These are phyloP conservation scores for Crithidia brevicula DNA, from an alignment of 208 protist species.

Conservation along the genomic window DNA sequence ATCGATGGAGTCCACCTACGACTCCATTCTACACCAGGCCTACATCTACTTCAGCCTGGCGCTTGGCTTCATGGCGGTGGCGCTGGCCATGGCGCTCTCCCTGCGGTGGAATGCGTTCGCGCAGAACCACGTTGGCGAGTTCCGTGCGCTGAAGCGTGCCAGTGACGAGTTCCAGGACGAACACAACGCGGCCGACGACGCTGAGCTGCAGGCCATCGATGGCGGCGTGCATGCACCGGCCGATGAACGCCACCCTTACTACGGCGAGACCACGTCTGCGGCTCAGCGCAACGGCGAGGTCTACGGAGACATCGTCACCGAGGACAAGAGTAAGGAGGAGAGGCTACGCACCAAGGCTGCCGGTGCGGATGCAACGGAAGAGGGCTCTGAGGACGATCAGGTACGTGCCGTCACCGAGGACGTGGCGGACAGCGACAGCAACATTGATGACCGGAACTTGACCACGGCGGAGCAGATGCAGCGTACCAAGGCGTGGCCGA, in stretches of 20 bases:
- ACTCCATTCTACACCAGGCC: slow-evolving; percentile 43
- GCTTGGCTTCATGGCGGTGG: slow-evolving; percentile 58
- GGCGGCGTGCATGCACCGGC: neutral
- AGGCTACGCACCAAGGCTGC: slow-evolving; percentile 26
- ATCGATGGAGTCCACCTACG: slow-evolving; percentile 57
- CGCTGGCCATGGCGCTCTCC: slow-evolving; percentile 54
- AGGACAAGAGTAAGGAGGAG: slow-evolving; percentile 26
- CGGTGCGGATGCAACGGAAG: slow-evolving; percentile 8
- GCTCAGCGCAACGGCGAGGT: slow-evolving; percentile 13
- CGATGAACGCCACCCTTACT: slow-evolving; percentile 19
- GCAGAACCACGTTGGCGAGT: slow-evolving; percentile 76
- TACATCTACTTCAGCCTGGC: slow-evolving; percentile 86
- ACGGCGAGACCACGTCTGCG: neutral
- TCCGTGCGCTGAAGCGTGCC: slow-evolving; percentile 39
- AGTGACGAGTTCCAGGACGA: neutral
- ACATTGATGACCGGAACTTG: slow-evolving; percentile 46
- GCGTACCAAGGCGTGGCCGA: slow-evolving; percentile 49
- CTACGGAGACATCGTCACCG: slow-evolving; percentile 30
- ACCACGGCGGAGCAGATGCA: slow-evolving; percentile 66
- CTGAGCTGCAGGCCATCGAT: slow-evolving; percentile 9
- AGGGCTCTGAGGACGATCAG: slow-evolving; percentile 31
- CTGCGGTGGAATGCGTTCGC: slow-evolving; percentile 73
- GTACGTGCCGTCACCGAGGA: slow-evolving; percentile 27
- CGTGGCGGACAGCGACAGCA: slow-evolving; percentile 23
- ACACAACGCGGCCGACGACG: neutral